A percentile compares a stretch with the other conserved stretches of the same genome.
Conservation (phyloP, 2,329 filamentous ascomycete genomes). For the Torrubiella hemipterigena region DNA sequence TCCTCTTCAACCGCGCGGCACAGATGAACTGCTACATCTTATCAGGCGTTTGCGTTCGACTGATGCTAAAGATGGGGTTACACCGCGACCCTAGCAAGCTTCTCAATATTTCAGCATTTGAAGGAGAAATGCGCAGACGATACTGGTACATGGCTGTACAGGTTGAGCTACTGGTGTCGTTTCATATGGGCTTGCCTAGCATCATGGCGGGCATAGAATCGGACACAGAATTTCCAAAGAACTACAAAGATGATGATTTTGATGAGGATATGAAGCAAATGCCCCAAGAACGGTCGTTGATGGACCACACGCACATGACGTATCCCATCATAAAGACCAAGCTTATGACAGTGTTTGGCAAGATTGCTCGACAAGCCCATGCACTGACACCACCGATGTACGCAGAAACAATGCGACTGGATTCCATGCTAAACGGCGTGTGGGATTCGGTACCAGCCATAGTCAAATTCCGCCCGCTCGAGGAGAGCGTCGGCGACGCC, state of each 20-base stretch:
- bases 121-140: slow-evolving; percentile 41
- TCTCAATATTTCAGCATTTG: slow-evolving; percentile 35
- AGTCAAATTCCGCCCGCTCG: slow-evolving; percentile 35
- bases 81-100: slow-evolving; percentile 43
- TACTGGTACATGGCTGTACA: slow-evolving; percentile 43
- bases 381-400: slow-evolving; percentile 34
- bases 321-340: slow-evolving; percentile 40
- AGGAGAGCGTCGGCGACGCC: slow-evolving; percentile 35
- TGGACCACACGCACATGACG: slow-evolving; percentile 46
- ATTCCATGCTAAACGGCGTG: slow-evolving; percentile 29
- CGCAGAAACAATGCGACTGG: slow-evolving; percentile 34
- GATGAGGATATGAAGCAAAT: slow-evolving; percentile 39
- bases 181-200: slow-evolving; percentile 55
- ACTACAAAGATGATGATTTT: slow-evolving; percentile 56
- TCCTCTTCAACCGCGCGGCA: slow-evolving; percentile 35
- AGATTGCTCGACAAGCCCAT: slow-evolving; percentile 38
- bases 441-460: slow-evolving; percentile 34
- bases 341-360: slow-evolving; percentile 34
- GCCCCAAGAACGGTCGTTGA: slow-evolving; percentile 42
- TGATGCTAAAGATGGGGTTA: slow-evolving; percentile 47
- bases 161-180: slow-evolving; percentile 52
- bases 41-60: slow-evolving; percentile 34
- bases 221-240: slow-evolving; percentile 49
- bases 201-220: slow-evolving; percentile 53
- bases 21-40: slow-evolving; percentile 44